These are phyloP conservation scores for Sugiyamaella mastotermitis DNA, from an alignment of 805 yeast genomes.

Conservation along the genomic window DNA sequence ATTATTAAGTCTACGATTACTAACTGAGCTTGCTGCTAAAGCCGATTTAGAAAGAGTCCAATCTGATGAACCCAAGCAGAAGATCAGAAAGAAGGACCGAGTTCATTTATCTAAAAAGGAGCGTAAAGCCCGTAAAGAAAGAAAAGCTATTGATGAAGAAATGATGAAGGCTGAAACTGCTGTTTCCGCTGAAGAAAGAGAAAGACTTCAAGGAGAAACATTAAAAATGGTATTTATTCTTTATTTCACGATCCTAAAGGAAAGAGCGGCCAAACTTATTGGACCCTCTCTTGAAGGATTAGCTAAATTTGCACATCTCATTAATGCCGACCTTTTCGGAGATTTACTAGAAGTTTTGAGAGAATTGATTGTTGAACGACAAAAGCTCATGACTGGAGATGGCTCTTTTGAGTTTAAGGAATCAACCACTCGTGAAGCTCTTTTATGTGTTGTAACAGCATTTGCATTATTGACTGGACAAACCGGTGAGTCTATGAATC, in stretches of 20 bases:
- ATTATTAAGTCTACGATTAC: conserved; percentile 51
- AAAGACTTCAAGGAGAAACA: conserved; percentile 76
- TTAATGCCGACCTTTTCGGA: conserved; percentile 86
- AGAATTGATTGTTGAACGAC: conserved; percentile 58
- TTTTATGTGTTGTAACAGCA: conserved; percentile 83
- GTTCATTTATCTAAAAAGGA: conserved; percentile 89
- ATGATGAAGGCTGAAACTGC: conserved; percentile 81
- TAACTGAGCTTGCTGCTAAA: conserved; percentile 33
- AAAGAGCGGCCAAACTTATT: conserved; percentile 57
- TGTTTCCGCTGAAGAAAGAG: conserved; percentile 82
- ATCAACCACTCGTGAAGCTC: conserved; percentile 49
- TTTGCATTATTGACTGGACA: conserved; percentile 79
- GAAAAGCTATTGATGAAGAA: conserved; percentile 83
- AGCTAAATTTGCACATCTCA: conserved; percentile 85
- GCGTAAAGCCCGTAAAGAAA: conserved; percentile 79
- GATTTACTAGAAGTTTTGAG: conserved; percentile 85
- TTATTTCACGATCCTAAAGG: conserved; percentile 71
- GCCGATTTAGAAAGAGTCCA: conserved; percentile 38
- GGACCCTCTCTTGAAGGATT: conserved; percentile 89
- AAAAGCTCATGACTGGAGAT: conserved; percentile 39
- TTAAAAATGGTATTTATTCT: conserved; percentile 64
- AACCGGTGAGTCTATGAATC: conserved; percentile 55
- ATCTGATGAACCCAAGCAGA: conserved; percentile 39
- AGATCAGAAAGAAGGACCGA: conserved; percentile 77
- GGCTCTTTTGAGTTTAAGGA: conserved; percentile 40